These are phyloP conservation scores for Populus euphratica DNA, from an alignment of 345 rosid genomes.

Conservation along the genomic window DNA sequence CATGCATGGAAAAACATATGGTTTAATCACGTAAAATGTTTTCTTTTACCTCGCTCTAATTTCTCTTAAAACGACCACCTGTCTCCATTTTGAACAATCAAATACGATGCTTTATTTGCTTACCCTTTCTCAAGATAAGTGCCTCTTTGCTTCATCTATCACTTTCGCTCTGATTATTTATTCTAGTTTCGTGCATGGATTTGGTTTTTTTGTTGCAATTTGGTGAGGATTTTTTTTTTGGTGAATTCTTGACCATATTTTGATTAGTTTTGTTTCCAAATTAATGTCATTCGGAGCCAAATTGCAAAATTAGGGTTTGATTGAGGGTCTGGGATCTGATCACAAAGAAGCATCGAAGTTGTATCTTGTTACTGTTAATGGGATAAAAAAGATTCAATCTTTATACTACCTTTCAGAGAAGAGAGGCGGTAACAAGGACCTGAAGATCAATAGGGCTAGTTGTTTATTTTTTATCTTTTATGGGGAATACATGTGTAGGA, in stretches of 20 bases:
- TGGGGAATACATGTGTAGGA: slow-evolving; percentile 94
- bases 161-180: background rate
- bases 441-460: slow-evolving; percentile 13
- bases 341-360: background rate
- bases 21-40: background rate
- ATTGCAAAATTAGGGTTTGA: background rate
- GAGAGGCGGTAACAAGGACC: slow-evolving; percentile 24
- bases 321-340: background rate
- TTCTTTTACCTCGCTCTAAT: background rate
- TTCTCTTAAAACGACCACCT: background rate
- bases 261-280: slow-evolving; percentile 7
- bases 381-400: slow-evolving; percentile 15
- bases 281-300: slow-evolving; percentile 6
- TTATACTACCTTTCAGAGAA: slow-evolving; percentile 8
- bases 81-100: background rate
- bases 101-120: background rate
- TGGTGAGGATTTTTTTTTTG: background rate
- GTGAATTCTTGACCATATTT: background rate
- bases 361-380: slow-evolving; percentile 13
- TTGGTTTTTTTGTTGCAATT: background rate
- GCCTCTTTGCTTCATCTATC: background rate
- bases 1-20: background rate
- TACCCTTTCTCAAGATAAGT: background rate
- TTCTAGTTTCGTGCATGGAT: background rate
- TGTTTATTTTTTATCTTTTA: slow-evolving; percentile 20